Percentiles rank a stretch among this genome's conserved stretches.
Conservation (phyloP, 1,284 basidiomycete species). For the Puccinia sorghi region DNA sequence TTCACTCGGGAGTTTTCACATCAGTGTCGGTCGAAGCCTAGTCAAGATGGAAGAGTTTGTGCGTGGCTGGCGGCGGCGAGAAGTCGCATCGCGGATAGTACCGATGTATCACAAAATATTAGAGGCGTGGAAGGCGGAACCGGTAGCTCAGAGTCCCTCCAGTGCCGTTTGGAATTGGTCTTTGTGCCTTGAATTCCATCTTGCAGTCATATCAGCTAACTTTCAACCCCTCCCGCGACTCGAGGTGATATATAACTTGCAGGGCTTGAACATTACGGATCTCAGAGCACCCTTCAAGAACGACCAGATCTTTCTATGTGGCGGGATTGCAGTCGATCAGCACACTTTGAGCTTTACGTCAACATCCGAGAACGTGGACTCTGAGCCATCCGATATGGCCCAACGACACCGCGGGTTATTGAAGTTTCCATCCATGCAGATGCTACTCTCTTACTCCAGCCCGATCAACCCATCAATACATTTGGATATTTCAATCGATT, state of each 20-base stretch:
- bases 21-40: conserved; percentile 27
- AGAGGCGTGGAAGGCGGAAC: conserved; percentile 28
- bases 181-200: conserved; percentile 22
- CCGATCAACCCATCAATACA: conserved; percentile 5
- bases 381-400: neutral
- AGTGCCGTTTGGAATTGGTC: conserved; percentile 15
- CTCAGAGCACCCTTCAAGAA: conserved; percentile 13
- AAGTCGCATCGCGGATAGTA: conserved; percentile 28
- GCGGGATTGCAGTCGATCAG: conserved; percentile 25
- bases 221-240: conserved; percentile 34
- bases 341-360: conserved; percentile 41
- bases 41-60: conserved; percentile 42
- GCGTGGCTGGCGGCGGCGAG: conserved; percentile 26
- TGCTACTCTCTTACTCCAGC: conserved; percentile 14
- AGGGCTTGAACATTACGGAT: conserved; percentile 19
- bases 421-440: conserved; percentile 23
- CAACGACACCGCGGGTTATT: conserved; percentile 26
- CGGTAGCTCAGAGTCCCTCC: neutral
- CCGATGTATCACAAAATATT: conserved; percentile 34
- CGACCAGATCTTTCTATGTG: neutral
- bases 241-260: conserved; percentile 31
- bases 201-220: conserved; percentile 14
- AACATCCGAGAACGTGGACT: conserved; percentile 20
- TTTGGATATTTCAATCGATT: conserved; percentile 21
- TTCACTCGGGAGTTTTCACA: conserved; percentile 11